Evolutionary conservation across 2,329 filamentous ascomycete genomes (phyloP).

Genomic region (Curvularia sp.): DNA sequence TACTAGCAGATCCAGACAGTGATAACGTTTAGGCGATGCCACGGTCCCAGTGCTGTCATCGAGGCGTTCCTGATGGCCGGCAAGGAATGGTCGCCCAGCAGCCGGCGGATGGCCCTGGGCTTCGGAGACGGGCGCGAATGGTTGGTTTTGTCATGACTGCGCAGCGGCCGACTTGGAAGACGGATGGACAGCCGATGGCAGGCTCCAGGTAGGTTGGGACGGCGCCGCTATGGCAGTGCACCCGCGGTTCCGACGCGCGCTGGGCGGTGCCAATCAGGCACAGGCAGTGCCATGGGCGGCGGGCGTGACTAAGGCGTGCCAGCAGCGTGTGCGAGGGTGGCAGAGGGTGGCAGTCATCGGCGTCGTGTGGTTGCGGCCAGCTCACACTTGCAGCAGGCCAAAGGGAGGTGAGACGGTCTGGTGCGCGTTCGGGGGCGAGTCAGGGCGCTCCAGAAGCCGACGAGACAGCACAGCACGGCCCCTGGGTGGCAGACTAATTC

Average conservation of each 20-base stretch:
- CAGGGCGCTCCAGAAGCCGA: slow-evolving; percentile 49
- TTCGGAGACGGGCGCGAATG: slow-evolving; percentile 16
- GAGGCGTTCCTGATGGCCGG: slow-evolving; percentile 20
- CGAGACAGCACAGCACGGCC: slow-evolving; percentile 42
- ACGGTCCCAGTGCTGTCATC: neutral
- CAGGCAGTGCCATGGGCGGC: no score
- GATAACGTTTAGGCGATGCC: neutral
- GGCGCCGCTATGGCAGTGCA: slow-evolving; percentile 34
- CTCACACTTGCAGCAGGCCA: slow-evolving; percentile 40
- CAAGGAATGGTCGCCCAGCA: slow-evolving; percentile 25
- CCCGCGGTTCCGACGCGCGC: slow-evolving; percentile 42
- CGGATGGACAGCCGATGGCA: neutral
- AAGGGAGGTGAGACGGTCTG: slow-evolving; percentile 38
- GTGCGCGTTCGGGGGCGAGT: slow-evolving; percentile 36
- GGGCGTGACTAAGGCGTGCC: slow-evolving; percentile 19
- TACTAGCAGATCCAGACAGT: neutral
- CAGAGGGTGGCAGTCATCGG: neutral
- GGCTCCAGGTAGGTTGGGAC: no score
- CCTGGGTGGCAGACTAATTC: slow-evolving; percentile 39
- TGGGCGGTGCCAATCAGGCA: no score
- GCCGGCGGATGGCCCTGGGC: neutral
- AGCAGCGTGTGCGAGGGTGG: neutral
- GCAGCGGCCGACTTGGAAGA: slow-evolving; percentile 19
- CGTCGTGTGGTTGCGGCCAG: slow-evolving; percentile 30
- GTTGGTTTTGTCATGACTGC: slow-evolving; percentile 30